Evolutionary conservation across 306 rosid species (phyloP), one percentile per base, ranked within the genome.

Genomic region (Castanea sativa): DNA sequence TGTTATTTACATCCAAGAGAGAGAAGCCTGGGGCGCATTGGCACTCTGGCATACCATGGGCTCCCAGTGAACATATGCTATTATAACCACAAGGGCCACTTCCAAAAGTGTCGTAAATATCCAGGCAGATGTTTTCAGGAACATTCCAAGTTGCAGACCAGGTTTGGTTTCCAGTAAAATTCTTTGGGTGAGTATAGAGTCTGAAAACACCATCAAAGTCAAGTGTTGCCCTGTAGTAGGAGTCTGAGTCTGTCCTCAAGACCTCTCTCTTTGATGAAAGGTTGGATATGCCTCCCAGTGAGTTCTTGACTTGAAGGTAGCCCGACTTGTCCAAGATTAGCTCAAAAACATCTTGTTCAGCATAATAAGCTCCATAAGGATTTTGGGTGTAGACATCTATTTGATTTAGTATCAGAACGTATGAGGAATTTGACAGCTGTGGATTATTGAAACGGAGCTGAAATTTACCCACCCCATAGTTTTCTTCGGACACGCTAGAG

Each of bases 1-100:
- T 33, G 72, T 67, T 35, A 5, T 19, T 33, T 33, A 33, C 15
- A 35, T 67, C 72, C 72, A 7, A 16, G 6, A 67, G 72, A 35
- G 72, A 33, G n/a, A 67, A 67, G 0, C 72, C 52, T 3, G 52
- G 72, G 16, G 72, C 14, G 52, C 72, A 67, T 18, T 33, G 27
- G 27, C 72, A 67, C 9, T 33, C 25, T 33, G 25, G 49, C 52
- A 16, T 33, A 3, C 72, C 72, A 67, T 6, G 0, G 1, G 15
- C 6, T 4, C 4, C 25, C 51, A 67, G 6, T 67, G 14, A 12
- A 18, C 72, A 67, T 33, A 67, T 18, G 49, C 72, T 67, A 49
- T 67, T 67, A 67, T 67, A 67, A 43, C 72, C 72, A 67, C 72
- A 67, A 19, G 72, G 52, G 25, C 72, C 72, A 33, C 72, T 19